phyloP scores from a whole-genome alignment of 2,329 filamentous ascomycete genomes.

The Rhynchosporium agropyri region DNA sequence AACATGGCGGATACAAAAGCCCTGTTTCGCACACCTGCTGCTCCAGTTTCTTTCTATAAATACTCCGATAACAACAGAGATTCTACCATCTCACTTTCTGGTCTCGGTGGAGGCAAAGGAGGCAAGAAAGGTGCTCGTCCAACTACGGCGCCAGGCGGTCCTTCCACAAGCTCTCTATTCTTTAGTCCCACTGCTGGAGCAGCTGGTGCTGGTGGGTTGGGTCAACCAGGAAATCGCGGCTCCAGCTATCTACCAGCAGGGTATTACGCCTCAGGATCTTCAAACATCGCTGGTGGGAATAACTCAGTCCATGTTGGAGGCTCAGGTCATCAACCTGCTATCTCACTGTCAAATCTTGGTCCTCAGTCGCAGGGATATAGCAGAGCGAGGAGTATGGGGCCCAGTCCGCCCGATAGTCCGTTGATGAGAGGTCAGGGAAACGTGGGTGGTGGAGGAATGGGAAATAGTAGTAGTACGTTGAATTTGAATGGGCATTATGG shows the following conservation, averaged over 20 bases:
- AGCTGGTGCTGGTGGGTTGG: constrained; percentile 49
- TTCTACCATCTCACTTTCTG: constrained; percentile 39
- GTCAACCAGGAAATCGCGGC: constrained; percentile 60
- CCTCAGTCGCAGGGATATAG: constrained; percentile 54
- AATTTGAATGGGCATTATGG: constrained; percentile 61
- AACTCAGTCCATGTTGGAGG: constrained; percentile 40
- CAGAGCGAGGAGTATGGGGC: constrained; percentile 49
- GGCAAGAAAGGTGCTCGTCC: constrained; percentile 43
- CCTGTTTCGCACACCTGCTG: constrained; percentile 57
- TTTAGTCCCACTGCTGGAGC: constrained; percentile 88
- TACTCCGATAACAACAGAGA: constrained; percentile 62
- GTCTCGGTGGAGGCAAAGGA: constrained; percentile 34
- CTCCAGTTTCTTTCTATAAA: constrained; percentile 65
- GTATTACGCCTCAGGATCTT: constrained; percentile 75
- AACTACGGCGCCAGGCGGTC: constrained; percentile 42
- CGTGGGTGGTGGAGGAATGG: constrained; percentile 41
- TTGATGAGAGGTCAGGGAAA: constrained; percentile 45
- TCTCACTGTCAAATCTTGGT: constrained; percentile 61
- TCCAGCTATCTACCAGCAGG: constrained; percentile 87
- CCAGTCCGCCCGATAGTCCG: constrained; percentile 65
- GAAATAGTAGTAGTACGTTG: constrained; percentile 64
- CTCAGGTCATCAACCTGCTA: constrained; percentile 46
- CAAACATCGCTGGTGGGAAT: constrained; percentile 41
- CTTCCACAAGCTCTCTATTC: constrained; percentile 60
- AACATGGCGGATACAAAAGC: constrained; percentile 71